Base-by-base conservation (phyloP, 768 basidiomycete species). In the Calocera viscosa region DNA sequence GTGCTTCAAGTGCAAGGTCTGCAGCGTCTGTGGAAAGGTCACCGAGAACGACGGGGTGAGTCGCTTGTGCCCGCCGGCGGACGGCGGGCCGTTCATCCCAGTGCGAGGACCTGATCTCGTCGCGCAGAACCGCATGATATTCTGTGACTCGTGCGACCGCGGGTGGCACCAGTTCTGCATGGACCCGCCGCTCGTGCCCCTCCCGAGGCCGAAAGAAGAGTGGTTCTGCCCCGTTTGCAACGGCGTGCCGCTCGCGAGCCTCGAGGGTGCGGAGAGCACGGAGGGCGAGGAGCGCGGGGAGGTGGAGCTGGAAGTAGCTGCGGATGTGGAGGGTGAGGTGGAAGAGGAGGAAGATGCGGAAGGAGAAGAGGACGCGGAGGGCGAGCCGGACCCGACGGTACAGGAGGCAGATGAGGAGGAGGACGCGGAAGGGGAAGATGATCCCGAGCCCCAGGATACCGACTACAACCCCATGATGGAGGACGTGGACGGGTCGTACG, bases 61-160 rank as follows among this genome's bases (percentile, higher is more conserved):
- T 24, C 35, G 22, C 64, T 69, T 35, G 35, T 65, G 67, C 70
- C 66, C 66, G 60, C 70, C 53, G 41, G 66, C 68, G 40, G 39
- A 67, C 69, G 32, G 39, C 30, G 33, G 34, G 63, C 24, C 63
- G 17, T 67, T n/a, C n/a, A n/a, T n/a, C n/a, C n/a, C n/a, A n/a
- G n/a, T n/a, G n/a, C n/a, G 65, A 72, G 75, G 69, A 76, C 64
- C 14, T 11, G 64, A 35, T 60, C 32, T 32, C 65, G 41, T 14
- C 7, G 10, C 16, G 19, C 73, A 94, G 90, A 85, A 82, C 65
- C 82, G 84, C 65, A 86, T 96, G 69, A 76, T 98, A 65, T 89
- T 97, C 71, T 98, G 95, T 75, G 95, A 98, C 80, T 84, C 80
- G 66, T 98, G 95, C 76, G 95, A 98, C 80, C 82, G 92, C 87